Conservation (phyloP, 2,329 filamentous ascomycete species). For the Fusarium redolens region DNA sequence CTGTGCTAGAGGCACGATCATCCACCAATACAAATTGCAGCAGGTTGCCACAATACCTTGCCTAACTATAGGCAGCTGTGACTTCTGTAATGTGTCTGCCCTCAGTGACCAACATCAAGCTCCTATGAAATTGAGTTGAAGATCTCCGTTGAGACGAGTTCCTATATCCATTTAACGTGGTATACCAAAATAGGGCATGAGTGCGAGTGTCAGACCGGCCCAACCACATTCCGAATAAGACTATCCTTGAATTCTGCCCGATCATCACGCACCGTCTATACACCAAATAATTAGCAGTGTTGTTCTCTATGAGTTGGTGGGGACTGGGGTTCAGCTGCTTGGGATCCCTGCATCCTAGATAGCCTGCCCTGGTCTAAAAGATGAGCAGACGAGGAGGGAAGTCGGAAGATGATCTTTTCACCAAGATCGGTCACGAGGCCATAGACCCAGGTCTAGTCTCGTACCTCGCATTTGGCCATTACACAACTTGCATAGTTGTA, state of each 20-base stretch:
- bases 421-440: slow-evolving; percentile 27
- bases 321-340: slow-evolving; percentile 34
- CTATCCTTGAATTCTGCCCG: not conserved
- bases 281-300: slow-evolving; percentile 1
- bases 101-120: not conserved
- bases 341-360: slow-evolving; percentile 30
- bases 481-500: not conserved
- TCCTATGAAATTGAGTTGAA: not conserved
- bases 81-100: not conserved
- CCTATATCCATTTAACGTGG: not conserved
- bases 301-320: slow-evolving; percentile 20
- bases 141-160: not conserved
- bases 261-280: slow-evolving; percentile 3
- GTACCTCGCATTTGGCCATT: slow-evolving; percentile 11
- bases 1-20: slow-evolving; percentile 5
- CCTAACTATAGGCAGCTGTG: not conserved
- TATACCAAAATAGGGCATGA: slow-evolving; percentile 24
- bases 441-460: not conserved
- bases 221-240: slow-evolving; percentile 33
- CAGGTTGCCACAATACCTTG: not conserved
- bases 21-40: slow-evolving; percentile 12
- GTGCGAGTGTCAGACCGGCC: slow-evolving; percentile 41
- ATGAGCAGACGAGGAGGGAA: slow-evolving; percentile 31
- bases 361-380: slow-evolving; percentile 9
- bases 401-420: slow-evolving; percentile 30